Base-by-base conservation (phyloP, 352 stramenopile species). In the Phytophthora ramorum region DNA sequence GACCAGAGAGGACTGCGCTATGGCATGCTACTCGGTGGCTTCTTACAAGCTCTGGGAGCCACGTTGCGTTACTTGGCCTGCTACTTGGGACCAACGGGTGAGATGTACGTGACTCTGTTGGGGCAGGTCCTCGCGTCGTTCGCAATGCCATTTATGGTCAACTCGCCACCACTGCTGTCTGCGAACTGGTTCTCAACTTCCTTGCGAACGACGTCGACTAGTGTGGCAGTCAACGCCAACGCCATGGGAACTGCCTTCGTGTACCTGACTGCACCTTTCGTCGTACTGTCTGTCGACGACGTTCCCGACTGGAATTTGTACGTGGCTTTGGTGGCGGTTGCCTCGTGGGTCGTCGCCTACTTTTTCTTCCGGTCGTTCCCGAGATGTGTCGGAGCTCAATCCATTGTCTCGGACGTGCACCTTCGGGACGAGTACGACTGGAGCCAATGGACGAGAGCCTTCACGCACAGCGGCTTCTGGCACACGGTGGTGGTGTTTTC, bases 361-460 rank as follows among this genome's bases (percentile, higher is more conserved):
- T 16, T 76, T 8, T 64, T 69, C 34, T 87, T 90, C 51, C 69
- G 32, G 24, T 91, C 82, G 2, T 89, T 89, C 50, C 80, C 78
- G 0, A 54, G 38, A 7, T 73, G 56, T 12, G 50, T 28, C 3
- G 69, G 81, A n/a, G 70, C 60, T 32, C 76, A 81, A 52, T 87
- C 80, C 0, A 73, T 87, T 8, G 46, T 78, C 10, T 87, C 78
- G 9, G 75, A 89, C 41, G 72, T 89, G 6, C 78, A 90, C 41
- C 74, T 89, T 17, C 59, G 76, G 10, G 78, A 89, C n/a, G 80
- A 91, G 38, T 91, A 91, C 65, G 79, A 93, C 48, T 91, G 82
- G 82, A 71, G 68, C 35, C 83, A 93, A 68, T 93, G 85, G 83
- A 57, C 61, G n/a, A 81, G 59, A 35, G 81, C 81, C 13, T 93